These are phyloP conservation scores for Trichoderma sp. DNA, from an alignment of 2,329 filamentous ascomycete species.

Conservation along the genomic window DNA sequence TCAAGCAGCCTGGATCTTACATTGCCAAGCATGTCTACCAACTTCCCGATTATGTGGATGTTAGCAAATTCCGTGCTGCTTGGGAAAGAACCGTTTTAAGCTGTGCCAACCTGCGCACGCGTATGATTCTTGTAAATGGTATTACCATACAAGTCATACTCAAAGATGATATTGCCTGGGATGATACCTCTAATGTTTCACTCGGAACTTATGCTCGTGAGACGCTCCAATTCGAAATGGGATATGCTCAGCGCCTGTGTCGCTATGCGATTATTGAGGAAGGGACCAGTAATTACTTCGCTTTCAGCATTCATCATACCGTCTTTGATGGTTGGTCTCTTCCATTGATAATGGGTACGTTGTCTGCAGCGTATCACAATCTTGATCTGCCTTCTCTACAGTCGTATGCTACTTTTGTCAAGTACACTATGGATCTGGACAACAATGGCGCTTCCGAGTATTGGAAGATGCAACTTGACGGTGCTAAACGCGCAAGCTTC, in stretches of 20 bases:
- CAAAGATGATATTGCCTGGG: background rate
- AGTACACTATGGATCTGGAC: background rate
- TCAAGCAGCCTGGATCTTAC: conserved; percentile 17
- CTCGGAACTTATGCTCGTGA: background rate
- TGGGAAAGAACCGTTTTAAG: conserved; percentile 6
- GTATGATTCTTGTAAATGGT: background rate
- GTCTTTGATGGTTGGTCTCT: conserved; percentile 18
- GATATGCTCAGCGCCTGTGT: conserved; percentile 14
- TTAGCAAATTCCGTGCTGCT: background rate
- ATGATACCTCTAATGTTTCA: background rate
- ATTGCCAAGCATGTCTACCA: conserved; percentile 13
- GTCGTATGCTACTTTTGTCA: conserved; percentile 14
- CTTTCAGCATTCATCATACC: conserved; percentile 12
- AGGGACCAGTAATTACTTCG: background rate
- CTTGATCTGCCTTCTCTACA: conserved; percentile 21
- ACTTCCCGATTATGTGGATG: background rate
- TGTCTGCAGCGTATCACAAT: background rate
- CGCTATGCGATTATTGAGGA: conserved; percentile 19
- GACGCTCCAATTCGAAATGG: conserved; percentile 2
- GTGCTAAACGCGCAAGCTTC: conserved; percentile 17
- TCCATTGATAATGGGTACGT: background rate
- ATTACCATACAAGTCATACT: conserved; percentile 1
- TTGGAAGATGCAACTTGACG: conserved; percentile 7
- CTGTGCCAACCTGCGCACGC: conserved; percentile 11
- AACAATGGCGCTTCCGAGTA: background rate